Base-by-base conservation (phyloP, 768 basidiomycete genomes). In the Podaxis mareebaensis region DNA sequence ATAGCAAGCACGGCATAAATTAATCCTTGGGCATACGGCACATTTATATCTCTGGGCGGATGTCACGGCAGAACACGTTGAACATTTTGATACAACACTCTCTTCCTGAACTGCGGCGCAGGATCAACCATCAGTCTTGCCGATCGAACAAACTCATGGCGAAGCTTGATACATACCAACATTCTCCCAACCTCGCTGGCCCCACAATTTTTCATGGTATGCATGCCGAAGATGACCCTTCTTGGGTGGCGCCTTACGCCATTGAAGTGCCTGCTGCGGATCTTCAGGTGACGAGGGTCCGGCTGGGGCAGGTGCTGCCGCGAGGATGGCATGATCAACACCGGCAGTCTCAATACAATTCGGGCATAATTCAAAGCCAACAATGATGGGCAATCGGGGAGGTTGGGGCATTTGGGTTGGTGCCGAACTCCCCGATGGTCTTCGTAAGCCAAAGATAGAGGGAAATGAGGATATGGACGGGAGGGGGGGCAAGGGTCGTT, bases 161-260 rank as follows among this genome's bases (percentile, higher is more conserved):
- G 12, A 36, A 22, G 28, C 38, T 39, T 52, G 17, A 42, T 49
- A 82, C 90, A 65, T 70, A 95, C 95, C 92, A 58, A 97, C 88
- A 70, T 95, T 92, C 62, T 87, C 87, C 96, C 96, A 97, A 1
- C 92, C 91, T 46, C 78, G 76, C 36, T 83, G 83, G 1, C 88
- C 88, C 96, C 95, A 97, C 2, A 91, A 81, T 73, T 92, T 92
- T 75, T 96, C 95, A 49, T 85, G 75, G 71, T 91, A 98, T 1
- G 92, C 89, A 72, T 98, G 95, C 11, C 95, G 83, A 53, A 90
- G 73, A 64, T 90, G 84, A 13, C 92, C 92, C 72, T 92, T 93
- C 67, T 84, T 85, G 1, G 91, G 90, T 1, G 89, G 87, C 33
- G 87, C 83, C 40, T 91, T 79, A 65, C 85, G 76, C 85, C 87